Evolutionary conservation across 2,329 filamentous ascomycete genomes (phyloP), one percentile per base, ranked within the genome.

Genomic region (Penicillium sp.): DNA sequence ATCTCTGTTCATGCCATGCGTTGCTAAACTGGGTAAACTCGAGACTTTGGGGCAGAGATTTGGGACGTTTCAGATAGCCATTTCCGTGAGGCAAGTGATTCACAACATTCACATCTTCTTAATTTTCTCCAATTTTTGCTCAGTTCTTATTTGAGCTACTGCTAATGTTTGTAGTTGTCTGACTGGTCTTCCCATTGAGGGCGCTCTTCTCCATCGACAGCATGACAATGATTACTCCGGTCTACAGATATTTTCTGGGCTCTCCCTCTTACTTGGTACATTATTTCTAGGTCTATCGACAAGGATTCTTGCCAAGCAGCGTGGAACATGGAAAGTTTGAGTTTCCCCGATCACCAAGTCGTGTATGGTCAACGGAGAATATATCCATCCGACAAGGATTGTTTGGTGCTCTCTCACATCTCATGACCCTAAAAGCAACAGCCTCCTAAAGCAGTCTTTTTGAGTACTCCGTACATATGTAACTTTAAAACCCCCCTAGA

Each of bases 31-130:
- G 1, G 74, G 74, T 0, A 67, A 62, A 26, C 65, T 77, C 1
- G 68, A 76, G 15, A 71, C 76, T 1, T 58, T 78, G 7, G 77
- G 75, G 0, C 72, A 75, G 56, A 66, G 73, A 24, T 75, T 78
- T 50, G 76, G 76, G 3, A 71, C 75, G 1, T 73, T 68, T 26
- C 68, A 73, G 53, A 47, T 66, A 24, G 60, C 69, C 2, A 65
- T 73, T 17, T 65, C 65, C 8, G 26, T 67, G 28, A 65, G 63
- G 70, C 73, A 60, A 5, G 28, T 33, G 30, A 33, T 3, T n/a
- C n/a, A n/a, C n/a, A n/a, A n/a, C n/a, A n/a, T n/a, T n/a, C n/a
- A n/a, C n/a, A n/a, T n/a, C n/a, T n/a, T n/a, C n/a, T n/a, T n/a
- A n/a, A n/a, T n/a, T n/a, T n/a, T n/a, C n/a, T n/a, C n/a, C n/a